Conservation (phyloP, 2,329 filamentous ascomycete species). For the Penicillium sp. region DNA sequence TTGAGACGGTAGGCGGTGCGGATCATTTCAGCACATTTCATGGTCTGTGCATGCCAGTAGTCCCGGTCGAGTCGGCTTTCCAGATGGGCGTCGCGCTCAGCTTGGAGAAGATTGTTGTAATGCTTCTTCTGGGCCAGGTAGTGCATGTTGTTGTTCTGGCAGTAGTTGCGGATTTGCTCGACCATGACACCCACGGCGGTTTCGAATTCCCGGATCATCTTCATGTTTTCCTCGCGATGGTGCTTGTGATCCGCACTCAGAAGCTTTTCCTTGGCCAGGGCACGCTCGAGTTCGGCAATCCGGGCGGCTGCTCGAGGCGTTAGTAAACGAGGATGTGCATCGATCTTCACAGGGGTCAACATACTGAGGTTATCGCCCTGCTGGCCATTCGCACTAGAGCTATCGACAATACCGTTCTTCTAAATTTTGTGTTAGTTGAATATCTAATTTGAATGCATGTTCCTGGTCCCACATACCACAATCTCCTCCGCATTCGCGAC, state of each 20-base stretch:
- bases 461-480: constrained; percentile 37
- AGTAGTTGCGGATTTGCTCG: constrained; percentile 53
- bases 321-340: background rate
- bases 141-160: constrained; percentile 51
- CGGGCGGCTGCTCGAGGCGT: constrained; percentile 39
- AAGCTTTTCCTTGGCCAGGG: constrained; percentile 48
- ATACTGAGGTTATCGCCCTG: constrained; percentile 47
- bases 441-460: background rate
- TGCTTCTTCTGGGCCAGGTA: constrained; percentile 49
- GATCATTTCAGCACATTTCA: constrained; percentile 51
- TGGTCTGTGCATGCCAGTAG: constrained; percentile 50
- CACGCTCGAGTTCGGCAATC: constrained; percentile 51
- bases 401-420: constrained; percentile 46
- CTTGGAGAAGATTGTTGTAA: constrained; percentile 52
- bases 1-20: constrained; percentile 49
- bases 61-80: constrained; percentile 51
- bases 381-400: constrained; percentile 41
- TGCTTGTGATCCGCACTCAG: constrained; percentile 44
- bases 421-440: constrained; percentile 24
- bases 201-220: constrained; percentile 51
- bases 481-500: constrained; percentile 52
- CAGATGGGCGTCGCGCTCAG: constrained; percentile 51
- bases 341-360: constrained; percentile 7
- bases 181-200: constrained; percentile 48
- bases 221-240: constrained; percentile 50